Conservation (phyloP, 2,329 filamentous ascomycete genomes). For the Colletotrichum salicis region DNA sequence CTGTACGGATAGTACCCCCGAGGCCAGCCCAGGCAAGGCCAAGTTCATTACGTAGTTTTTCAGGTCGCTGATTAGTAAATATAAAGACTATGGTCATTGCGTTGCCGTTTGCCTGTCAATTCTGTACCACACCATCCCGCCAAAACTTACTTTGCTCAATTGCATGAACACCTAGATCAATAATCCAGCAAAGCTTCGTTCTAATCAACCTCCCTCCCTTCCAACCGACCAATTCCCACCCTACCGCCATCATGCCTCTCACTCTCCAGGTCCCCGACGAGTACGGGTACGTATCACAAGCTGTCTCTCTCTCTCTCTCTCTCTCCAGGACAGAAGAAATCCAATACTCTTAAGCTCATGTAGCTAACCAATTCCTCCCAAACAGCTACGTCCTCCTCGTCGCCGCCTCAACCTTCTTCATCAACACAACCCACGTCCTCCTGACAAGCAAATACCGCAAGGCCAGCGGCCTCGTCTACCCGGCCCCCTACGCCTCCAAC, state of each 20-base stretch:
- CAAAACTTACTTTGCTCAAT: background rate
- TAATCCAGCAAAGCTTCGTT: no score
- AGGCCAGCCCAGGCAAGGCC: background rate
- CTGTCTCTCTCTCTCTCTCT: background rate
- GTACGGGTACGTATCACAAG: slow-evolving; percentile 57
- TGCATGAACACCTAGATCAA: background rate
- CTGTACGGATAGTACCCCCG: background rate
- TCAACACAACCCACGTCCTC: slow-evolving; percentile 64
- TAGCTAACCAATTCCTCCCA: background rate
- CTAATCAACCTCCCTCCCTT: background rate
- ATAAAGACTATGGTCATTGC: background rate
- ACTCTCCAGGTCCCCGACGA: slow-evolving; percentile 57
- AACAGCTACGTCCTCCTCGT: slow-evolving; percentile 70
- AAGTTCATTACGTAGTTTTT: background rate
- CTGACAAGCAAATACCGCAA: slow-evolving; percentile 62
- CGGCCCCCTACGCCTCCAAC: slow-evolving; percentile 64
- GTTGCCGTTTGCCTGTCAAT: background rate
- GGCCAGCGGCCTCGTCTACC: slow-evolving; percentile 65
- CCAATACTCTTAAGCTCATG: background rate
- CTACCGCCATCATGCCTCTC: slow-evolving; percentile 49
- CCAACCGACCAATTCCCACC: background rate
- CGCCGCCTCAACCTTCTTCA: slow-evolving; percentile 66
- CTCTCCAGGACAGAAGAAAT: background rate
- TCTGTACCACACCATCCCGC: background rate
- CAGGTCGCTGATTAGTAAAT: background rate